Conservation (phyloP, 768 basidiomycete species). For the Russula sp. region DNA sequence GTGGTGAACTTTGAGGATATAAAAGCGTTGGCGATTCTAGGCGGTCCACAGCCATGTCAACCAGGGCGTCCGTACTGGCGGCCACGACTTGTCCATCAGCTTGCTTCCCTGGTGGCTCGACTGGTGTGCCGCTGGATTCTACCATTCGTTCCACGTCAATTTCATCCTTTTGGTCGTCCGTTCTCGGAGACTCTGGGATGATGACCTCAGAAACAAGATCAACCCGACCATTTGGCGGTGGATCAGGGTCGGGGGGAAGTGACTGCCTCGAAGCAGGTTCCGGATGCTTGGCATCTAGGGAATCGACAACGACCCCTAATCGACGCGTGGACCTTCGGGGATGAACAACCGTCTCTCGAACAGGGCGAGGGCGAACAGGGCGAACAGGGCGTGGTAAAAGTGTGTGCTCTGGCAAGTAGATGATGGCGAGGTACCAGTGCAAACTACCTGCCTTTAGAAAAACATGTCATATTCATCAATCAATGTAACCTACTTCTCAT, state of each 20-base stretch:
- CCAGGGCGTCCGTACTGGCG: background rate
- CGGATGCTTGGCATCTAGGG: background rate
- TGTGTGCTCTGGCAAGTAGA: slow-evolving; percentile 68
- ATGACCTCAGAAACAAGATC: background rate
- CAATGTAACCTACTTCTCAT: slow-evolving; percentile 68
- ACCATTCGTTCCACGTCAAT: slow-evolving; percentile 21
- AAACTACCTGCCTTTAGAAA: slow-evolving; percentile 43
- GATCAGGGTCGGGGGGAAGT: slow-evolving; percentile 7
- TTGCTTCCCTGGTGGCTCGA: background rate
- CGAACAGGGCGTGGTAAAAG: slow-evolving; percentile 43
- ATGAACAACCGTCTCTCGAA: background rate
- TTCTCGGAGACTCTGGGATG: slow-evolving; percentile 12
- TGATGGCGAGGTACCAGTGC: slow-evolving; percentile 97
- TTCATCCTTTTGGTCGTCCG: slow-evolving; percentile 19
- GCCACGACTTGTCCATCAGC: background rate
- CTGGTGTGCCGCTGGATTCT: background rate
- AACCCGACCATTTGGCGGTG: background rate
- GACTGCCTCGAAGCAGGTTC: background rate
- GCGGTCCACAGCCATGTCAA: background rate
- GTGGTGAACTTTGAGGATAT: slow-evolving; percentile 10
- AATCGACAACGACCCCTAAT: slow-evolving; percentile 8
- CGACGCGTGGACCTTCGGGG: slow-evolving; percentile 19
- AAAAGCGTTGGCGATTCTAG: slow-evolving; percentile 4
- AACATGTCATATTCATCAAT: background rate
- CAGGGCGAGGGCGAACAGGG: slow-evolving; percentile 34